These are phyloP conservation scores for Dactylellina cionopaga DNA, from an alignment of 2,329 filamentous ascomycete species.

Conservation along the genomic window DNA sequence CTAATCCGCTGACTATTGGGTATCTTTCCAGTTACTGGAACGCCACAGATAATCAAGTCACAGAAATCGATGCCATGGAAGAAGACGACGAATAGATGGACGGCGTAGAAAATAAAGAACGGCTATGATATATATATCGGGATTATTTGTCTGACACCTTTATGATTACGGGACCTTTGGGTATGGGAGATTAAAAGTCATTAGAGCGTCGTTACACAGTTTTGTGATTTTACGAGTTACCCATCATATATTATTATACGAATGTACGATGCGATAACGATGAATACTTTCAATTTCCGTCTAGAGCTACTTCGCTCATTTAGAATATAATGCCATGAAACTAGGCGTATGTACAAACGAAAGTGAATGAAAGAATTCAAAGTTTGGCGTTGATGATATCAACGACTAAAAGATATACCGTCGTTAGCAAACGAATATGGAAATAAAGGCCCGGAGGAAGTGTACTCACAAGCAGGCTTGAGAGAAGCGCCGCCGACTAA, in stretches of 20 bases:
- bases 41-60: conserved; percentile 25
- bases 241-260: conserved; percentile 24
- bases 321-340: conserved; percentile 31
- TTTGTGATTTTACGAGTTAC: conserved; percentile 25
- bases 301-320: conserved; percentile 9
- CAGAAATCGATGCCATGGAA: conserved; percentile 44
- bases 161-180: conserved; percentile 10
- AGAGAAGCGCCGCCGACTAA: conserved; percentile 51
- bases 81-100: conserved; percentile 39
- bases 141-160: conserved; percentile 20
- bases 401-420: conserved; percentile 17
- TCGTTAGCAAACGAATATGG: background rate
- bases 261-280: conserved; percentile 51
- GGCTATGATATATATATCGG: background rate
- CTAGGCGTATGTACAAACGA: conserved; percentile 43
- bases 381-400: conserved; percentile 51
- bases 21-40: conserved; percentile 38
- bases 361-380: conserved; percentile 6
- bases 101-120: background rate
- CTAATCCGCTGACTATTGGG: conserved; percentile 9
- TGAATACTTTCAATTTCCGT: conserved; percentile 28
- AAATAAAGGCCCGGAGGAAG: background rate
- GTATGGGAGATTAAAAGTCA: conserved; percentile 45
- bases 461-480: conserved; percentile 50
- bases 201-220: conserved; percentile 42